Base-by-base conservation (phyloP, 2,329 filamentous ascomycete genomes). In the Colletotrichum lentis region DNA sequence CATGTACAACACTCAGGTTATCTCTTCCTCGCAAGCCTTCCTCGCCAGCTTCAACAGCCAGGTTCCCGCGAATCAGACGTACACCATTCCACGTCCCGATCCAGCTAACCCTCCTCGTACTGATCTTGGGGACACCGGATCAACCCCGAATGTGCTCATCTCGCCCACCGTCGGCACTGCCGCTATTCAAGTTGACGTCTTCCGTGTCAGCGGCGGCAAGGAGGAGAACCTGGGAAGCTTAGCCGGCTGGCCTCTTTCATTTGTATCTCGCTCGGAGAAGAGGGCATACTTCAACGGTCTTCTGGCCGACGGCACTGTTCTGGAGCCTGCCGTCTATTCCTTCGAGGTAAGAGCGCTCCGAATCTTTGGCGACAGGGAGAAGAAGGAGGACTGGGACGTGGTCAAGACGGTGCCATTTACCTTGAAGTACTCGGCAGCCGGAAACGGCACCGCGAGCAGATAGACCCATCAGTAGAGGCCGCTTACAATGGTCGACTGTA, bases 341-440 rank as follows among this genome's bases (percentile, higher is more conserved):
- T 76, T 87, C 59, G 77, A 77, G 0, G 77, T 86, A n/a, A 80
- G 80, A 61, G 83, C 84, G 1, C 73, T 87, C 69, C 80, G 80
- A 62, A 81, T 87, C 65, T 85, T 83, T 72, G 85, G 85, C 6
- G 78, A 87, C 31, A 49, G 61, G 2, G 50, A 66, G 3, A 68
- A 71, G 14, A 46, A 64, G 35, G 62, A 69, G n/a, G 74, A 76
- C 54, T 77, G 72, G 64, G 71, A 75, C 24, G 44, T 61, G 0
- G 35, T 67, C 1, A 63, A 70, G 22, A 70, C 69, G 6, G 70
- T 71, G 16, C 63, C 69, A 14, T 74, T 74, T n/a, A 41, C 64
- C 14, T 16, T 70, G 5, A 47, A 49, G 31, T 70, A 70, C 12
- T 8, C 62, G 35, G 3, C 24, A n/a, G 27, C 46, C 3, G 54